These are phyloP conservation scores for Echria macrotheca DNA, from an alignment of 495 filamentous ascomycete species.

Conservation along the genomic window DNA sequence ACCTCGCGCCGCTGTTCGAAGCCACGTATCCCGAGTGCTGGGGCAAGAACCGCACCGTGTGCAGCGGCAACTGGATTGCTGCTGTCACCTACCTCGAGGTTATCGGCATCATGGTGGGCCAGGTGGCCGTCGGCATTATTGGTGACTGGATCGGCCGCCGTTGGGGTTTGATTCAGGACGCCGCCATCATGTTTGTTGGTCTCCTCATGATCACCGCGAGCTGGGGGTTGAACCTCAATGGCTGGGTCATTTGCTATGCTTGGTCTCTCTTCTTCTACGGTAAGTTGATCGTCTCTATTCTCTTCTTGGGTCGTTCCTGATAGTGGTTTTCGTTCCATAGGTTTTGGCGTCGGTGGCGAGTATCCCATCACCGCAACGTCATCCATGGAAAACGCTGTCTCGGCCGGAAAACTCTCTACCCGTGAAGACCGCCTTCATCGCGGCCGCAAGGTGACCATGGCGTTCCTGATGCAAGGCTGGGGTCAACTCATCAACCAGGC, in stretches of 20 bases:
- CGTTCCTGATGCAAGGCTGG: slow-evolving; percentile 97
- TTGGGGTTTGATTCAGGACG: slow-evolving; percentile 90
- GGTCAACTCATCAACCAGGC: slow-evolving; percentile 89
- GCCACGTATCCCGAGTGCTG: slow-evolving; percentile 69
- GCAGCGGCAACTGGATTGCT: slow-evolving; percentile 67
- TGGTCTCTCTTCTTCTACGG: slow-evolving; percentile 89
- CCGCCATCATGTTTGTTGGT: slow-evolving; percentile 85
- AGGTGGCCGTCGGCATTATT: slow-evolving; percentile 65
- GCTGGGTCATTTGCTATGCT: slow-evolving; percentile 90
- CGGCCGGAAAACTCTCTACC: slow-evolving; percentile 78
- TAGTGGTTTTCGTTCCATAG: too few species aligned
- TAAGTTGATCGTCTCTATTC: too few species aligned
- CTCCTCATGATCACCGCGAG: slow-evolving; percentile 79
- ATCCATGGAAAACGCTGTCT: slow-evolving; percentile 86
- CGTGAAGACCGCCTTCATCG: slow-evolving; percentile 87
- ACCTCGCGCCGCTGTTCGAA: slow-evolving; percentile 70
- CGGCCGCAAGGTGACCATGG: slow-evolving; percentile 84
- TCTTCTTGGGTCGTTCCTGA: too few species aligned
- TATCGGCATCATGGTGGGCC: slow-evolving; percentile 81
- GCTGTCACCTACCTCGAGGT: slow-evolving; percentile 83
- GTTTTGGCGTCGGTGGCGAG: slow-evolving; percentile 83
- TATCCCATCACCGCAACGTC: slow-evolving; percentile 96
- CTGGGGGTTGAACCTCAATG: slow-evolving; percentile 77
- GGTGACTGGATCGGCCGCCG: slow-evolving; percentile 71
- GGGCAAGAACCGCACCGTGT: slow-evolving; percentile 50